Evolutionary conservation across 2,329 filamentous ascomycete species (phyloP).

Genomic region (Pseudofabraea citricarpa): DNA sequence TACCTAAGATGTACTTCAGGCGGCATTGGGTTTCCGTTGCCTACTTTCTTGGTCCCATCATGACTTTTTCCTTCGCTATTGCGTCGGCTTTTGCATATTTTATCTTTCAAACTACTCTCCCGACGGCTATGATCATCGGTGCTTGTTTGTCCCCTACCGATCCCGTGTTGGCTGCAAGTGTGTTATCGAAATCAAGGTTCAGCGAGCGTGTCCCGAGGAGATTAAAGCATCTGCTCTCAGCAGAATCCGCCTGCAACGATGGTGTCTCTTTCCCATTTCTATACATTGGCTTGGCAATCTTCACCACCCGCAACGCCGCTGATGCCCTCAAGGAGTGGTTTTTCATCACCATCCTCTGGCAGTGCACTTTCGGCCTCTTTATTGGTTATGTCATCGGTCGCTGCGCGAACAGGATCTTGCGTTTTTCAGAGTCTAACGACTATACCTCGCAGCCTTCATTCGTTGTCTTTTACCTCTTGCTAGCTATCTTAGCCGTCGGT

Average conservation of each 20-base stretch:
- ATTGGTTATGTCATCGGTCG: constrained; percentile 43
- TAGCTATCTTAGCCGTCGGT: constrained; percentile 46
- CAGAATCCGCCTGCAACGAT: constrained; percentile 52
- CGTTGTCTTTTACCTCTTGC: constrained; percentile 50
- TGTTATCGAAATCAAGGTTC: constrained; percentile 48
- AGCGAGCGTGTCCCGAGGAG: constrained; percentile 44
- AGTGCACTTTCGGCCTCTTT: constrained; percentile 43
- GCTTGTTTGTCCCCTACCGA: constrained; percentile 54
- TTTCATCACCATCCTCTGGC: constrained; percentile 48
- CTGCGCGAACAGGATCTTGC: constrained; percentile 40
- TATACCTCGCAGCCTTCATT: constrained; percentile 45
- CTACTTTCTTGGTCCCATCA: constrained; percentile 21
- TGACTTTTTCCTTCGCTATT: constrained; percentile 33
- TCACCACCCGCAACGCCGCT: constrained; percentile 32
- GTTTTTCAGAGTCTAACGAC: constrained; percentile 37
- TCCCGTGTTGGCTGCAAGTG: constrained; percentile 48
- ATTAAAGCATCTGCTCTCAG: constrained; percentile 44
- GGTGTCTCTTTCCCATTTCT: constrained; percentile 51
- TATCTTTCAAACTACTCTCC: constrained; percentile 39
- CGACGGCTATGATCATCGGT: constrained; percentile 44
- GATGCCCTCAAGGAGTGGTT: constrained; percentile 45
- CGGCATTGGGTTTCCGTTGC: constrained; percentile 23
- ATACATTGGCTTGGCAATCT: constrained; percentile 43
- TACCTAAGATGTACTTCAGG: constrained; percentile 43
- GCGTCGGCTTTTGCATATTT: constrained; percentile 40